A percentile compares a stretch with the other conserved stretches of the same genome.
Evolutionary conservation across 163 green algal genomes (phyloP).

Genomic region (Chlamydomonas reinhardtii): DNA sequence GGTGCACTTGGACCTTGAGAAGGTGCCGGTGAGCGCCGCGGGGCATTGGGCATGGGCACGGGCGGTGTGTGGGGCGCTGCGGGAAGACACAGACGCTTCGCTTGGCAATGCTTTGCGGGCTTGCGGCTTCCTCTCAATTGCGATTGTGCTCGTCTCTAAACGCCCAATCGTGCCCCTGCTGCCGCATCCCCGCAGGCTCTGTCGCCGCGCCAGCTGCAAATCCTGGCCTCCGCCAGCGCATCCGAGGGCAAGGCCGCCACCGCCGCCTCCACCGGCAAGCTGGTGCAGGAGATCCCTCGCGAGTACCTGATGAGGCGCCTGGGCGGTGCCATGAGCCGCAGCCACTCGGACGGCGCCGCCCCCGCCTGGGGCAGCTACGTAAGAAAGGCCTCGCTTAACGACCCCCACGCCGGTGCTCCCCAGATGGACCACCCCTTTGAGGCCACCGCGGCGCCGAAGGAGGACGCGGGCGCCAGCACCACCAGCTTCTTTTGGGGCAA

Average conservation of each 20-base stretch:
- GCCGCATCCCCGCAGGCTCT: constrained; percentile 29
- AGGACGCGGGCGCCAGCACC: neutral
- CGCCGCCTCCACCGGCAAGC: constrained; percentile 48
- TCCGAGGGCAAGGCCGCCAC: constrained; percentile 65
- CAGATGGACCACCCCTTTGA: constrained; percentile 25
- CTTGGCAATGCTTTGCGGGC: neutral
- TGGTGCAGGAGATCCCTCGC: constrained; percentile 66
- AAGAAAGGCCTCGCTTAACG: too few species aligned
- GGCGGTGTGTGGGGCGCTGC: neutral
- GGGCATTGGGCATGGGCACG: neutral
- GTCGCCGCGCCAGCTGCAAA: constrained; percentile 54
- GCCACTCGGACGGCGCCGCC: neutral
- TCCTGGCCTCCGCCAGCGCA: constrained; percentile 56
- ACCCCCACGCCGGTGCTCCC: neutral
- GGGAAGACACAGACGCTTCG: neutral
- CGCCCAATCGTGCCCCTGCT: neutral
- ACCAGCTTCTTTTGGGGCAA: too few species aligned
- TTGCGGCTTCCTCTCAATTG: neutral
- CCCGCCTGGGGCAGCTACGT: constrained; percentile 15
- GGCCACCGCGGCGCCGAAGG: constrained; percentile 1
- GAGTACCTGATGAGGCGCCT: constrained; percentile 67
- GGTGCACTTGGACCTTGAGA: constrained; percentile 50
- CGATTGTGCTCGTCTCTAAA: neutral
- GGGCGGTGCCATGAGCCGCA: constrained; percentile 41
- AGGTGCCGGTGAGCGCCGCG: constrained; percentile 36